phyloP scores from a whole-genome alignment of 2,329 filamentous ascomycete genomes.

The Pleurostoma richardsiae region DNA sequence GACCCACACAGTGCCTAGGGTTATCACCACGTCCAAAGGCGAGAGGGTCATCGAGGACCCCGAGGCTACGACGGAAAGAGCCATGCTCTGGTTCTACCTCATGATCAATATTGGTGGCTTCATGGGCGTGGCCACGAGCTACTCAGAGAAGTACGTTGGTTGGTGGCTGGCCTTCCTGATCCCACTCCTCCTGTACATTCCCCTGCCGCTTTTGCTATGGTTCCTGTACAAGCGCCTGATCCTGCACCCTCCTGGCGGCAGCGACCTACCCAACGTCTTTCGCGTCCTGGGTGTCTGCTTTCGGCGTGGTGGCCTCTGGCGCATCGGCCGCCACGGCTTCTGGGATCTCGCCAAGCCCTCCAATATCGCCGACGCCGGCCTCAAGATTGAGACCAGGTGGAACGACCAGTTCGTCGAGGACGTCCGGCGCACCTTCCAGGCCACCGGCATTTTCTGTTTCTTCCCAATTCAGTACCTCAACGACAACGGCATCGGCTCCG shows the following conservation, averaged over 20 bases:
- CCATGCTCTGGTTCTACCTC: constrained; percentile 49
- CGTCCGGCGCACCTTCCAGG: constrained; percentile 45
- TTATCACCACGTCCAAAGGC: constrained; percentile 34
- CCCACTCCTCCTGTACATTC: constrained; percentile 47
- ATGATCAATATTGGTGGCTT: constrained; percentile 64
- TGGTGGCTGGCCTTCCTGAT: constrained; percentile 65
- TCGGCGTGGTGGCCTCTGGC: constrained; percentile 21
- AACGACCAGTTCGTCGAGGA: constrained; percentile 65
- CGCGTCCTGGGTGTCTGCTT: constrained; percentile 49
- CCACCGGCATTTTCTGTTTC: constrained; percentile 31
- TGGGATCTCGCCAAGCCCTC: constrained; percentile 58
- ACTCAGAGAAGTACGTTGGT: constrained; percentile 70
- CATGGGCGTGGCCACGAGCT: constrained; percentile 59
- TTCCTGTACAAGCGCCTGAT: constrained; percentile 53
- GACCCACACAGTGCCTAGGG: constrained; percentile 30
- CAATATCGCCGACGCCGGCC: constrained; percentile 35
- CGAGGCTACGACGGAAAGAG: constrained; percentile 39
- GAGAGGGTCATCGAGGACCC: constrained; percentile 42
- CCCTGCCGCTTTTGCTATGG: constrained; percentile 53
- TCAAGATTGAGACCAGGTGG: constrained; percentile 46
- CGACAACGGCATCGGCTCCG: constrained; percentile 30
- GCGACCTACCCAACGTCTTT: constrained; percentile 55
- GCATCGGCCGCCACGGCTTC: constrained; percentile 45
- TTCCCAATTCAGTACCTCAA: constrained; percentile 33
- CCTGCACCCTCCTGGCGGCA: constrained; percentile 56